phyloP scores from a whole-genome alignment of 2,329 filamentous ascomycete species.

The Fusarium siculi region DNA sequence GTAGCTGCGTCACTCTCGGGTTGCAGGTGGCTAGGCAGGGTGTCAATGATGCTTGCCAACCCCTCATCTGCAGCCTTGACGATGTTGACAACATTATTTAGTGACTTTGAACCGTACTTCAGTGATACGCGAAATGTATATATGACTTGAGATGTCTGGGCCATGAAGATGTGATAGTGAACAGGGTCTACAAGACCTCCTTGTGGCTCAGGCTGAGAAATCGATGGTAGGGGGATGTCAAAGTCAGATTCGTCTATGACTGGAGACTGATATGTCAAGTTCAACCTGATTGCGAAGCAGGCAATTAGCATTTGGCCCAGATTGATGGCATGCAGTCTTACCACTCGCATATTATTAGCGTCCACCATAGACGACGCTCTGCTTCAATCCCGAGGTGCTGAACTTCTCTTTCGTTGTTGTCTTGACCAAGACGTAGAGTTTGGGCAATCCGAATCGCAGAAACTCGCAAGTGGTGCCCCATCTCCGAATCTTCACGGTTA shows the following conservation, averaged over 20 bases:
- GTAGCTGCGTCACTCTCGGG: not conserved
- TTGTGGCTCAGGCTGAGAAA: not conserved
- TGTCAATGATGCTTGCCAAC: not conserved
- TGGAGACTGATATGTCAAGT: not conserved
- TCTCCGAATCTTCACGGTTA: not conserved
- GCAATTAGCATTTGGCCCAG: not conserved
- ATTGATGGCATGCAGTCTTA: not conserved
- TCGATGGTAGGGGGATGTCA: not conserved
- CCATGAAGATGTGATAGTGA: conserved; percentile 1
- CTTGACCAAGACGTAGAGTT: not conserved
- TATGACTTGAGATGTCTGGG: not conserved
- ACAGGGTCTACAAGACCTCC: not conserved
- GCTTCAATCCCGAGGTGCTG: not conserved
- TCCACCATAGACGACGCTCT: not conserved
- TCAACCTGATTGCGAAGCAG: not conserved
- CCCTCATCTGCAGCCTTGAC: not conserved
- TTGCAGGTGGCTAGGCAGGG: not conserved
- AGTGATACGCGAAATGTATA: not conserved
- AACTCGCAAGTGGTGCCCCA: not conserved
- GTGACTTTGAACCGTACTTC: not conserved
- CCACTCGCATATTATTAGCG: not conserved
- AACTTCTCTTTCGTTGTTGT: too few relatives aligned
- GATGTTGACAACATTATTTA: not conserved
- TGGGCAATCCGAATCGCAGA: not conserved
- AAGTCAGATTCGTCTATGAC: not conserved